phyloP scores from a whole-genome alignment of 305 asterid genomes.

The Caryopteris hybrid region DNA sequence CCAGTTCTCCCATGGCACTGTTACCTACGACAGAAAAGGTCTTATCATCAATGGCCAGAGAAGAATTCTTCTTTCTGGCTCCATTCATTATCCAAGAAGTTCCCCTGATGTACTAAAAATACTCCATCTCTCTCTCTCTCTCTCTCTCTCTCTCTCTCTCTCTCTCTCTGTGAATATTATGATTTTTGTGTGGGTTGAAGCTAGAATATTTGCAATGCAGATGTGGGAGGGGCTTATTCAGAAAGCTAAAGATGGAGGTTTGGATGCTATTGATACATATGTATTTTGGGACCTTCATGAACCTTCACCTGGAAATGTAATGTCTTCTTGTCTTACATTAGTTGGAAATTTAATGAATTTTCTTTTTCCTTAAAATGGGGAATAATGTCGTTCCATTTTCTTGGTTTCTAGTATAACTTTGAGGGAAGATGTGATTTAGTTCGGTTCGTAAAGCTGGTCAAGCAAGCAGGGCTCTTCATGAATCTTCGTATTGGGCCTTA shows the following conservation, averaged over 20 bases:
- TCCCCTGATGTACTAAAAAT: conserved; percentile 65
- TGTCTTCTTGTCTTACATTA: conserved; percentile 1
- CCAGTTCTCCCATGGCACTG: conserved; percentile 48
- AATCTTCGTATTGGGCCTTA: conserved; percentile 95
- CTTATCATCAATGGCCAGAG: conserved; percentile 78
- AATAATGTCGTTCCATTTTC: conserved; percentile 14
- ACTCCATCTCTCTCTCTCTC: neutral
- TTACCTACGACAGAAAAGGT: conserved; percentile 68
- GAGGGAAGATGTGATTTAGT: conserved; percentile 84
- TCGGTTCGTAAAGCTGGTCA: conserved; percentile 71
- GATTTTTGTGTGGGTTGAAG: neutral
- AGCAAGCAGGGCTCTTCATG: conserved; percentile 72
- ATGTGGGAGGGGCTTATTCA: conserved; percentile 96
- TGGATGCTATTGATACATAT: conserved; percentile 85
- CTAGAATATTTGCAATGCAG: conserved; percentile 42
- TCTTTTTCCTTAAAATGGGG: neutral
- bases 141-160: neutral
- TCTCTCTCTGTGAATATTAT: too few species aligned
- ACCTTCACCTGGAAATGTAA: conserved; percentile 89
- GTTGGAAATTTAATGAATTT: neutral
- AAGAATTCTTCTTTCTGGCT: conserved; percentile 79
- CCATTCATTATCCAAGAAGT: conserved; percentile 98
- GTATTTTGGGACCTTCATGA: conserved; percentile 94
- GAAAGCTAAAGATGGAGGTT: conserved; percentile 94
- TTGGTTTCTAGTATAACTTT: conserved; percentile 60